phyloP scores from a whole-genome alignment of 805 yeast genomes.

The Yarrowia sp. region DNA sequence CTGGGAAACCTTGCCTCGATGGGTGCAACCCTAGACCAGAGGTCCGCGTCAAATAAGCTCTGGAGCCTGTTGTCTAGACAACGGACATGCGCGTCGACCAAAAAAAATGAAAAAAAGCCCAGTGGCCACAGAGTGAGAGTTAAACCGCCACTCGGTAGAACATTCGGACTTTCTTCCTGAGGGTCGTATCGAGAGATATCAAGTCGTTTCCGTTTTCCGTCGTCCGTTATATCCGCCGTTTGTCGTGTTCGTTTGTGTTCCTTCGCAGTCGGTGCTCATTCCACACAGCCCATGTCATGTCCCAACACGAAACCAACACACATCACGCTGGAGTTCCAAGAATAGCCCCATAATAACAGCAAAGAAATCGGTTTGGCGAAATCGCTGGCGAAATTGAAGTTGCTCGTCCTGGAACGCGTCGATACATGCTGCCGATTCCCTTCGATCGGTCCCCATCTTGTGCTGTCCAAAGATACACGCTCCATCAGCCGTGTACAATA shows the following conservation, averaged over 20 bases:
- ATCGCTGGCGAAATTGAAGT: neutral
- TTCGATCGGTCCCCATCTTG: too few species aligned
- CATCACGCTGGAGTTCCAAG: slow-evolving; percentile 1
- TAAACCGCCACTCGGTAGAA: slow-evolving; percentile 14
- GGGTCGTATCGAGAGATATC: neutral
- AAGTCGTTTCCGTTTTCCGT: neutral
- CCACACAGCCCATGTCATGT: slow-evolving; percentile 8
- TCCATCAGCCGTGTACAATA: neutral
- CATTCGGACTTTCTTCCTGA: neutral
- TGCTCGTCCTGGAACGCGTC: neutral
- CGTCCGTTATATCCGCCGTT: neutral
- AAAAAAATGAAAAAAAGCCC: neutral
- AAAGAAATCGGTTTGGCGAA: neutral
- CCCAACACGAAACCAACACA: slow-evolving; percentile 23
- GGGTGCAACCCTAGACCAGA: neutral
- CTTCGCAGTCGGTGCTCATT: too few species aligned
- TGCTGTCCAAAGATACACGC: neutral
- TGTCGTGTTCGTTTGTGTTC: neutral
- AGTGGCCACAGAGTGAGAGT: neutral
- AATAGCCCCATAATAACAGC: slow-evolving; percentile 2
- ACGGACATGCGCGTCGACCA: neutral
- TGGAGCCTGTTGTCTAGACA: slow-evolving; percentile 6
- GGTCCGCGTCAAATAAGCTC: neutral
- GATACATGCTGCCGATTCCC: too few species aligned
- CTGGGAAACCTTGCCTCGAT: slow-evolving; percentile 2